Evolutionary conservation across 331 rosid genomes (phyloP), one percentile per base, ranked within the genome.

Genomic region (Telfairia occidentalis): DNA sequence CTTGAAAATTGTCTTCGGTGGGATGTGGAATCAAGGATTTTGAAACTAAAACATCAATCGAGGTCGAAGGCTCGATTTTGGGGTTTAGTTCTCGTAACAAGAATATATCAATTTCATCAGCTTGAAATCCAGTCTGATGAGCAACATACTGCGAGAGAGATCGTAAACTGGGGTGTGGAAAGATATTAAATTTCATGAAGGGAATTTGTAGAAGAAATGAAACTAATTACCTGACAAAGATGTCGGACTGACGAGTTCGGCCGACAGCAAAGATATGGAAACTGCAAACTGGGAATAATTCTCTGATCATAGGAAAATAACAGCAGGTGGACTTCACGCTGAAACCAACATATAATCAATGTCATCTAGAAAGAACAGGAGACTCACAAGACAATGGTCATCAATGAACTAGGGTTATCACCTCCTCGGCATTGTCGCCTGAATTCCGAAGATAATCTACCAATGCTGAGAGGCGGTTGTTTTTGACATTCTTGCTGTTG

Each of bases 261-360:
- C 75, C 69, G 82, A 83, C 98, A 91, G 78, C 72, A 71, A 80
- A 94, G 88, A 80, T 84, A 86, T 34, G 92, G 90, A 64, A 74
- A 78, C 78, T 82, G 77, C 89, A 91, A 83, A 76, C 81, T 83
- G n/a, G 90, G 96, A 50, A 75, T 70, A 16, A 50, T 81, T 85
- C 84, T 81, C 80, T 91, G 88, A 82, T 94, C 89, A 24, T 80
- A 74, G 24, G 97, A 84, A 81, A 85, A 85, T 78, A 94, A 86
- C 87, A 69, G 79, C 76, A 94, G 82, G 81, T 64, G 80, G 71
- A 85, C 65, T 24, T 73, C 82, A 71, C 78, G 50, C 98, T 89
- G 92, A 81, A 82, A 84, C 26, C 63, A 74, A 34, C 26, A 73
- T 15, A 5, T 50, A 73, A 35, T 34, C n/a, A 21, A 18, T 29